Evolutionary conservation across 1,284 basidiomycete species (phyloP), one percentile per base, ranked within the genome.

Genomic region (Ceratobasidium theobromae): DNA sequence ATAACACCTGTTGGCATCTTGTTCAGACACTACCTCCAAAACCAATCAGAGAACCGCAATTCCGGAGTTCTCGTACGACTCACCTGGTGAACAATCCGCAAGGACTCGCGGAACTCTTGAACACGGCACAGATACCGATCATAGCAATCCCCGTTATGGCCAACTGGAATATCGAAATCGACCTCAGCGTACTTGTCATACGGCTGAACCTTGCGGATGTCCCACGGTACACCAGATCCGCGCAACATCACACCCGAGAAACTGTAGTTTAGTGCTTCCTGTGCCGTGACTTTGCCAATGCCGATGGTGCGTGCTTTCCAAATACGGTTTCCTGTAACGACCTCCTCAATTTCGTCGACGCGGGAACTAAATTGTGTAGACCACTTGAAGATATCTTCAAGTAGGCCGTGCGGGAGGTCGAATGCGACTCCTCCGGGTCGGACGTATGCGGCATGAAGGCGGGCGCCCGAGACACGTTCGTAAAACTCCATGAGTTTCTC

Each of bases 401-500:
- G 84, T 35, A 99, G 81, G 16, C 96, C 96, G 73, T 98, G 95
- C 4, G 96, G 96, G 52, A 99, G 81, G 75, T 99, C 97, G 76
- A 95, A 98, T 1, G 97, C 95, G 53, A 99, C 97, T 74, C 97
- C 96, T 70, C 96, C 96, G 3, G 96, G 97, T 69, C 96, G 92
- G 53, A 99, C 88, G 77, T 98, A 99, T n/a, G 96, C 96, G 4
- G 95, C 88, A 76, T 99, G 96, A 74, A 99, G 83, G 69, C 96
- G 94, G 1, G 96, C 96, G 72, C 96, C 96, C 8, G 95, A 98
- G 35, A 99, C 95, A 67, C 96, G 93, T 79, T 99, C 96, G 79
- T 99, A 98, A 79, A 99, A 99, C 78, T 99, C 96, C 96, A 98
- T 98, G 71, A 99, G 87, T 82, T 99, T 98, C 80, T 99, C 96